Base-by-base conservation (phyloP, 176 grass and related monocot genomes). In the Chloris gayana region DNA sequence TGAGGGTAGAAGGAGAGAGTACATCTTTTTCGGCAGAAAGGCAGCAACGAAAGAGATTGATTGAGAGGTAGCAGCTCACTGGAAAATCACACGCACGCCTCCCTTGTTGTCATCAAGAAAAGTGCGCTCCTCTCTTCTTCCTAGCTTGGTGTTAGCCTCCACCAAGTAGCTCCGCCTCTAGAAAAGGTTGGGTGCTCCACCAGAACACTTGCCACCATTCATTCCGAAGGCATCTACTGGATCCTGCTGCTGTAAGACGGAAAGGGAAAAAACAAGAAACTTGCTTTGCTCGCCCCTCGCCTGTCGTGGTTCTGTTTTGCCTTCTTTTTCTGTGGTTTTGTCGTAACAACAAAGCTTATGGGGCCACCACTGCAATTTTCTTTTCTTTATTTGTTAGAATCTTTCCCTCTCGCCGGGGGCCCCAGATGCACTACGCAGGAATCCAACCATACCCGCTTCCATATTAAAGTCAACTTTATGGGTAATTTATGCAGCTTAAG, bases 371-470 rank as follows among this genome's bases (percentile, higher is more conserved):
- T 57, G 33, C 80, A 82, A 64, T 83, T 18, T 33, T 37, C 3
- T 64, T 75, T 88, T 82, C 5, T 82, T 82, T 77, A 85, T 58
- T 85, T 87, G 13, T 59, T 85, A 87, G 89, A 95, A 95, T 89
- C 87, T 95, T 95, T 94, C 92, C 77, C 89, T 85, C 86, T 91
- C 81, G 68, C 75, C 35, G 63, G 17, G 73, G 84, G 77, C 0
- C 53, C 86, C 89, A 85, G 69, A 50, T 69, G 64, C 76, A 64
- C 73, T 84, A 27, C 69, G 64, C 76, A 85, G 84, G 87, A 87
- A 85, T 92, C 89, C 84, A 72, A 82, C 77, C 74, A 75, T 79
- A 22, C 66, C 81, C 54, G 31, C 62, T 76, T 79, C 80, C 76
- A n/a, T 75, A 46, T 75, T 82, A 87, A 89, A 87, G 86, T 89